Base-by-base conservation (phyloP, 768 basidiomycete species). In the Leccinum rimulosum region DNA sequence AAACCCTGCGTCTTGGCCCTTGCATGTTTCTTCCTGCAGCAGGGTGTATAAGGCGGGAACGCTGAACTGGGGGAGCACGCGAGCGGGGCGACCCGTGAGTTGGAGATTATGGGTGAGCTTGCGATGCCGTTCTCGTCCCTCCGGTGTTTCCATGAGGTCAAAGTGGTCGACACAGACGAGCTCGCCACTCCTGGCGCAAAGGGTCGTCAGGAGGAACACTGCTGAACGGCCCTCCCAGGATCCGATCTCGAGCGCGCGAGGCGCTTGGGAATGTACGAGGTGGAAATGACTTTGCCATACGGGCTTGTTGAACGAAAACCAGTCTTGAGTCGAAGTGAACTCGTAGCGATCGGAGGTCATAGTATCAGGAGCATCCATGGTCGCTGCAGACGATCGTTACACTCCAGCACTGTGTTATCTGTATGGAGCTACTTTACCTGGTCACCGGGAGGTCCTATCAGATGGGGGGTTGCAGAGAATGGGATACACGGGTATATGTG, bases 221-320 rank as follows among this genome's bases (percentile, higher is more conserved):
- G 82, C 84, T 0, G 84, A 86, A 38, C 84, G 78, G n/a, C 83
- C 84, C 68, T 85, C 84, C 82, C 83, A 85, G 17, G 81, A 83
- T 8, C 84, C 83, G 15, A 85, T 81, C 66, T 84, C 84, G 14
- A 85, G 78, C 2, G 73, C 77, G 17, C 83, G 77, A 11, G 84
- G 82, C 1, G 65, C 63, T 11, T 70, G 47, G 15, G 80, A 70
- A 1, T 31, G 30, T 56, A 84, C 65, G 31, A 75, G 68, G 11
- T 73, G 69, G 56, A 83, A 76, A 38, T 82, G 71, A 12, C 57
- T n/a, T 22, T 63, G 68, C 82, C 84, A 85, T 5, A 67, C 64
- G 1, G 74, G 66, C 51, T 76, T 69, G 54, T 85, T 75, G 66
- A 64, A 70, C 1, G 79, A 78, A 64, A 84, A 82, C 84, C 84